Percentiles rank a stretch among this genome's conserved stretches.
These are phyloP conservation scores for Atkinsonella hypoxylon DNA, from an alignment of 2,329 filamentous ascomycete genomes.

Conservation along the genomic window DNA sequence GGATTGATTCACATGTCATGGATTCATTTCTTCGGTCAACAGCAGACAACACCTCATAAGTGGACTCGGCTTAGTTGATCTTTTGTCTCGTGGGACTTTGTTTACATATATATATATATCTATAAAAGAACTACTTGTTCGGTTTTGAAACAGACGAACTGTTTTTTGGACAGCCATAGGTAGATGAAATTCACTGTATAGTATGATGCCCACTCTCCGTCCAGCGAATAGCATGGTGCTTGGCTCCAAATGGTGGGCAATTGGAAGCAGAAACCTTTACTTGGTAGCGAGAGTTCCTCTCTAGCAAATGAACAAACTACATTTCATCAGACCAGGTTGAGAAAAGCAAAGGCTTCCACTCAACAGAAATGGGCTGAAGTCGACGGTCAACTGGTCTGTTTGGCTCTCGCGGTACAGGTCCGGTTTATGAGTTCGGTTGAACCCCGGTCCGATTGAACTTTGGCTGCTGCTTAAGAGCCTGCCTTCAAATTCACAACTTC, in stretches of 20 bases:
- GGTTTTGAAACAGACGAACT: not conserved
- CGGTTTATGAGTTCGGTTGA: conserved; percentile 8
- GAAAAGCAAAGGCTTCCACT: too few species aligned
- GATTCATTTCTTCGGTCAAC: not conserved
- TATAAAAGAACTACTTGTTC: not conserved
- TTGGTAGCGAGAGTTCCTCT: too few species aligned
- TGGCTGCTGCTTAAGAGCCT: not conserved
- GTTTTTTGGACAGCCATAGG: not conserved
- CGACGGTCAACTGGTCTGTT: too few species aligned
- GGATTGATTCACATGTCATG: not conserved
- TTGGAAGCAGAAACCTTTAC: too few species aligned
- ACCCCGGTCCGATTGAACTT: conserved; percentile 7
- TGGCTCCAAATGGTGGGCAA: too few species aligned
- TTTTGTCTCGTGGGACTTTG: not conserved
- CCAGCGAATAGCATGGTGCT: too few species aligned
- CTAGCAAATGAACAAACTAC: too few species aligned
- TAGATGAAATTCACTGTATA: not conserved
- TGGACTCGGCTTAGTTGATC: not conserved
- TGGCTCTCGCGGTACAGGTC: not conserved
- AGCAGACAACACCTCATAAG: not conserved
- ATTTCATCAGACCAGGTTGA: too few species aligned
- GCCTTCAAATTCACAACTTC: not conserved
- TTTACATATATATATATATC: too few species aligned
- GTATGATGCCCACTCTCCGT: not conserved
- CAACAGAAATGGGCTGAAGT: too few species aligned